Base-by-base conservation (phyloP, 1,284 basidiomycete species). In the Ceratobasidium sp. region DNA sequence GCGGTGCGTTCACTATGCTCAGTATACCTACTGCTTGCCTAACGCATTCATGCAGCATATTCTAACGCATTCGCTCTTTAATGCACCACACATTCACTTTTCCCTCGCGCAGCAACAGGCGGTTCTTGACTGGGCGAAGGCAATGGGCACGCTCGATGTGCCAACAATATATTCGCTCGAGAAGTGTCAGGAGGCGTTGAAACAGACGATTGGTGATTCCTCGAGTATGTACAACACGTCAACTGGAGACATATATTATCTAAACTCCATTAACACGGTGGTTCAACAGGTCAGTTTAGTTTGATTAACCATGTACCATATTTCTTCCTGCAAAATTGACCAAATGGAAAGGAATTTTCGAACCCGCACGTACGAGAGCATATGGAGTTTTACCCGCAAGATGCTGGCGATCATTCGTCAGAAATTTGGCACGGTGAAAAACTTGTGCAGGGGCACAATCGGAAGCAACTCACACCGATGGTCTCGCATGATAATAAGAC, bases 11-110 rank as follows among this genome's bases (percentile, higher is more conserved):
- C 41, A 10, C 8, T 52, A 52, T 20, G 18, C 50, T n/a, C 16
- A n/a, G 4, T 20, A n/a, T 52, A 5, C 50, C 10, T 30, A 23
- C 27, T 52, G 27, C 20, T 50, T 14, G 18, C 20, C 35, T 57
- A 6, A 38, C 35, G 18, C 33, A 55, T n/a, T 38, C 14, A 52
- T 14, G 3, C 30, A 76, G 73, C 62, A 66, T 73, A 82, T 82
- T 80, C 52, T 81, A 7, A 83, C 83, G 2, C 78, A 83, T 60
- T 27, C 84, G 30, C 79, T 84, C 16, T 84, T 84, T 62, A 81
- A 79, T 52, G 82, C 81, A 23, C 81, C 82, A 4, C 78, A 77
- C 7, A 50, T 82, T 3, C 81, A 65, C 12, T 84, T 84, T 57
- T 84, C 81, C 5, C 70, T 81, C 44, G 54, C 62, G 35, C 83